phyloP scores from a whole-genome alignment of 495 filamentous ascomycete genomes.

The Hypomontagnella submonticulosa region DNA sequence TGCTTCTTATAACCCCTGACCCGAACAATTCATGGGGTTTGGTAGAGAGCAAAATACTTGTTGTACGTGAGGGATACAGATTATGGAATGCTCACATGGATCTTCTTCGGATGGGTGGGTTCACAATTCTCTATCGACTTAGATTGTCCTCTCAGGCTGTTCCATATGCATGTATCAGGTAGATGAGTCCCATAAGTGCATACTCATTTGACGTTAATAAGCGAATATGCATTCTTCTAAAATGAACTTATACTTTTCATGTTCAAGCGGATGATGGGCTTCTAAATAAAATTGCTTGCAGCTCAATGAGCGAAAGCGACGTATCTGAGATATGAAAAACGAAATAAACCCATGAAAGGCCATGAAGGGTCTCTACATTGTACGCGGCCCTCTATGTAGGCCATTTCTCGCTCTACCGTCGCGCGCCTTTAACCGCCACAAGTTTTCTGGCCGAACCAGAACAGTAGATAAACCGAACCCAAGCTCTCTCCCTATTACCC shows the following conservation, averaged over 20 bases:
- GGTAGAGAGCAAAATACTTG: background rate
- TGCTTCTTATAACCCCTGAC: too few relatives aligned
- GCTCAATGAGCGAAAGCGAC: background rate
- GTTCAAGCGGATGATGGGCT: background rate
- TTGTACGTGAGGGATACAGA: background rate
- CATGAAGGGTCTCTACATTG: constrained; percentile 42
- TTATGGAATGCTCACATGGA: background rate
- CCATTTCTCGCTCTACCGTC: constrained; percentile 22
- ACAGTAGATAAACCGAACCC: background rate
- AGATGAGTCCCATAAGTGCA: background rate
- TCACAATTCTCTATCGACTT: too few relatives aligned
- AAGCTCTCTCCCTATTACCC: constrained; percentile 62
- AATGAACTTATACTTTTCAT: background rate
- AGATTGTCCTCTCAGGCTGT: too few relatives aligned
- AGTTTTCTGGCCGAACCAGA: constrained; percentile 38
- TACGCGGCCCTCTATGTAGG: constrained; percentile 34
- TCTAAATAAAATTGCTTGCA: background rate
- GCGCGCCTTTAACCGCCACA: constrained; percentile 38
- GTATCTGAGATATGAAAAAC: background rate
- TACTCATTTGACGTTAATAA: background rate
- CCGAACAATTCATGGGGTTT: background rate
- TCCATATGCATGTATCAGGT: too few relatives aligned
- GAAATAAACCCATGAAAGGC: constrained; percentile 13
- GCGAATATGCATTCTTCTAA: too few relatives aligned
- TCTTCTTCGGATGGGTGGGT: background rate